Base-by-base conservation (phyloP, 192 early-diverging fungal species). In the Ambispora gerdemannii region DNA sequence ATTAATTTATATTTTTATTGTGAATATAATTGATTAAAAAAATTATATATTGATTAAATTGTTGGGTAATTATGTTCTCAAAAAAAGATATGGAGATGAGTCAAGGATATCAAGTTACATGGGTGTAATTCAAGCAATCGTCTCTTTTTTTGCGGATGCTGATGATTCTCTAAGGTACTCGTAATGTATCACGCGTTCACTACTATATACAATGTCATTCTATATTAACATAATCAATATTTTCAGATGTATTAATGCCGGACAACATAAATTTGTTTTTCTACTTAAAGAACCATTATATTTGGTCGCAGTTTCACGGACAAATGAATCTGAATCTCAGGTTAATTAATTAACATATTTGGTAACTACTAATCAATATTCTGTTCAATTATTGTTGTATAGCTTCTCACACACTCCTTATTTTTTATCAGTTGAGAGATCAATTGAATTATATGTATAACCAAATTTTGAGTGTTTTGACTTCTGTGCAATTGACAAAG, bases 121-220 rank as follows among this genome's bases (percentile, higher is more conserved):
- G 89, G 94, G 94, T 36, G 84, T 96, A 2, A 86, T 95, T 20
- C 95, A 96, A 62, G 93, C 94, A 0, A 86, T 97, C 27, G 82
- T 95, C 36, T 88, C 92, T 19, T 91, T 93, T 72, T 93, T 94
- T 81, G 78, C 80, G 49, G 87, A 88, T 63, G 89, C 90, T 60
- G 89, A 92, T 67, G 96, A 98, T 74, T 76, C 84, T 0, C 76
- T 95, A 25, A 75, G 80, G 74, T 89, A 81, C 47, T 65, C 79
- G 15, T 43, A 10, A 60, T 73, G n/a, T n/a, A n/a, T n/a, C n/a
- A n/a, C n/a, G n/a, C n/a, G n/a, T n/a, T 56, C 15, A n/a, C 73
- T 15, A 65, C 6, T 73, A 17, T 11, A 24, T 80, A 22, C 58
- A 17, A 15, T 58, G 22, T 13, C 55, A 20, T 20, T 30, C n/a